A percentile compares a stretch with the other conserved stretches of the same genome.
Evolutionary conservation across 345 rosid species (phyloP).

Genomic region (Syzygium oleosum): DNA sequence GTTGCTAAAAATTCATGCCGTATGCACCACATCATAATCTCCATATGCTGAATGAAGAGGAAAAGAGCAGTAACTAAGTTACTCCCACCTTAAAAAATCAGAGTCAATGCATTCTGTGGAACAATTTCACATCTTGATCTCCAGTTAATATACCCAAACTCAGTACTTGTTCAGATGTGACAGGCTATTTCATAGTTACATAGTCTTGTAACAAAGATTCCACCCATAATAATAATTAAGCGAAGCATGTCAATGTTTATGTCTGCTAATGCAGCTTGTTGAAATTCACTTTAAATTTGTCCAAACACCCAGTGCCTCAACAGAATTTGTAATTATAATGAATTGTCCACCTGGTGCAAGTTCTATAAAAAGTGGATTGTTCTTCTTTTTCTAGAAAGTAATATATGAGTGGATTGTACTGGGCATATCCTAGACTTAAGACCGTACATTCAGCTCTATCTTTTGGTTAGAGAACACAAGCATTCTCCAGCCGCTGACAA

Average conservation of each 20-base stretch:
- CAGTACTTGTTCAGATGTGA: not conserved
- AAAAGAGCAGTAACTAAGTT: not conserved
- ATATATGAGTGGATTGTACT: not conserved
- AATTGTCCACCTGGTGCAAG: not conserved
- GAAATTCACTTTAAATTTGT: not conserved
- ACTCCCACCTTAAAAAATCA: not conserved
- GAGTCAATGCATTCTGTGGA: not conserved
- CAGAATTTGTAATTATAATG: not conserved
- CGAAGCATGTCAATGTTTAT: not conserved
- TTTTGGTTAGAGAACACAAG: not conserved
- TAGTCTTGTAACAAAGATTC: not conserved
- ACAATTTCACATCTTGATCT: not conserved
- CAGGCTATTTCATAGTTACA: not conserved
- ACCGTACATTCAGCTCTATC: not conserved
- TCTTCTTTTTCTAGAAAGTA: not conserved
- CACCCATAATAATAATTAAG: not conserved
- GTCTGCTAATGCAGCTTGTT: not conserved
- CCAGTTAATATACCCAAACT: not conserved
- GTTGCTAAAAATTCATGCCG: constrained; percentile 65
- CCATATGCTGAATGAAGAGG: constrained; percentile 64
- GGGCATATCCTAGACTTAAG: not conserved
- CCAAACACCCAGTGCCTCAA: not conserved
- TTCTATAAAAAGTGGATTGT: not conserved
- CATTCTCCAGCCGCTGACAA: not conserved
- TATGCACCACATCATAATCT: constrained; percentile 78